Evolutionary conservation across 2,329 filamentous ascomycete species (phyloP).

Genomic region (Fusarium tricinctum): DNA sequence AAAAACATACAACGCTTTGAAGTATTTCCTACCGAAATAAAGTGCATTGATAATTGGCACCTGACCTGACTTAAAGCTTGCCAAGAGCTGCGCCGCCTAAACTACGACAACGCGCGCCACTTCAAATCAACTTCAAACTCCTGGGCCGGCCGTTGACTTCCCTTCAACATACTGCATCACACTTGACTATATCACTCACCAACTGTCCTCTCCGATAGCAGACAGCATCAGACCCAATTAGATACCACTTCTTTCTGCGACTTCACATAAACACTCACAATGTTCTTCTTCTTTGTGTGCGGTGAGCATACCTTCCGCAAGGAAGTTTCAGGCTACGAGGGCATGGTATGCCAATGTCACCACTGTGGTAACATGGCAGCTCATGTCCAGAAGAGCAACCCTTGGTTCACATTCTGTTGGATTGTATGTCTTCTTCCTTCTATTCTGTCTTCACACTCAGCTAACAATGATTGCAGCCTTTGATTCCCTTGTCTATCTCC

Average conservation of each 20-base stretch:
- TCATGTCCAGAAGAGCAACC: constrained; percentile 72
- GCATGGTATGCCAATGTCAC: constrained; percentile 72
- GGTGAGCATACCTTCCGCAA: constrained; percentile 73
- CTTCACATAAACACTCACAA: constrained; percentile 46
- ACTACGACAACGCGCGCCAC: constrained; percentile 40
- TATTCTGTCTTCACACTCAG: not conserved
- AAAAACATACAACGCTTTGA: too few species aligned
- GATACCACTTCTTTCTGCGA: not conserved
- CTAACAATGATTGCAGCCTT: constrained; percentile 63
- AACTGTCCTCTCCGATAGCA: not conserved
- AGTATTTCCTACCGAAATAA: not conserved
- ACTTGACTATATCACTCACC: not conserved
- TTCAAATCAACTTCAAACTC: constrained; percentile 5
- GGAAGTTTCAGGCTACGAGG: constrained; percentile 72
- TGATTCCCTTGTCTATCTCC: constrained; percentile 78
- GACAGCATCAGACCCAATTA: constrained; percentile 1
- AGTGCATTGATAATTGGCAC: constrained; percentile 3
- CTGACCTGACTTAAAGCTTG: constrained; percentile 29
- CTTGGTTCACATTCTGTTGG: constrained; percentile 87
- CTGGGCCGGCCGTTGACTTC: constrained; percentile 8
- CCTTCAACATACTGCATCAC: constrained; percentile 13
- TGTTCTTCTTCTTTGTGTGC: constrained; percentile 75
- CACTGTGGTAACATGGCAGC: constrained; percentile 76
- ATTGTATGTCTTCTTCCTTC: constrained; percentile 62
- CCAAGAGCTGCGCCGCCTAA: constrained; percentile 43